Percentiles rank a stretch among this genome's conserved stretches.
These are phyloP conservation scores for Teratosphaeria epicoccoides DNA, from an alignment of 2,329 filamentous ascomycete genomes.

Conservation along the genomic window DNA sequence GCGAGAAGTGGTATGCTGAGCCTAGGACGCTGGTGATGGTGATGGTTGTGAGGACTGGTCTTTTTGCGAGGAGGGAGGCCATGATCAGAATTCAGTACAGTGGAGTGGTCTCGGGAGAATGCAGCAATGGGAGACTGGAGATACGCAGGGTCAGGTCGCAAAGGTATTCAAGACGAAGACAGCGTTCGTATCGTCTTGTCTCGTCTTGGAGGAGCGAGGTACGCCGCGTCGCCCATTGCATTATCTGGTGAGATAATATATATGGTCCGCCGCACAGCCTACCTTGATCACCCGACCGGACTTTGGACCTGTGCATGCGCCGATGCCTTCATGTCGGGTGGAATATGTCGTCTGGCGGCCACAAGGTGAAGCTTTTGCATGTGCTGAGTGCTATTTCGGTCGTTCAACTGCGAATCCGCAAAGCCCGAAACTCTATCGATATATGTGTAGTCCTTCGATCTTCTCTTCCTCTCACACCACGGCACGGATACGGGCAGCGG, in stretches of 20 bases:
- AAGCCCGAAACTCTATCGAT: background rate
- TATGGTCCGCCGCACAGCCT: background rate
- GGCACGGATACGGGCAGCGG: too few relatives aligned
- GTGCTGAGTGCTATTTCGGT: background rate
- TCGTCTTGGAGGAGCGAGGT: background rate
- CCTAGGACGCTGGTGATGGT: background rate
- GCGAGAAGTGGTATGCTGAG: constrained; percentile 6
- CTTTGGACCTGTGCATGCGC: background rate
- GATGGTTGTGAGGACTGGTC: constrained; percentile 3
- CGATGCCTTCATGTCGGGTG: background rate
- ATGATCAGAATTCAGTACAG: too few relatives aligned
- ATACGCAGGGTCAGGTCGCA: too few relatives aligned
- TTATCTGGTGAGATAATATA: background rate
- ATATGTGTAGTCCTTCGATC: too few relatives aligned
- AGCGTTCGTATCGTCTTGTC: too few relatives aligned
- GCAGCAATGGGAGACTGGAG: background rate
- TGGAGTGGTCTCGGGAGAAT: background rate
- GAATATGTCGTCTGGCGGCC: background rate
- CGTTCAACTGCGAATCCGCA: background rate
- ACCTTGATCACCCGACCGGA: background rate
- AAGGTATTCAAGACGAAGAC: too few relatives aligned
- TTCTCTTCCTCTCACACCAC: too few relatives aligned
- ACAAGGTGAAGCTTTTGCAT: background rate
- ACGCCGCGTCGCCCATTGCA: too few relatives aligned
- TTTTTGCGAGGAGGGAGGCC: constrained; percentile 7